These are phyloP conservation scores for Ustilago cynodontis DNA, from an alignment of 1,284 basidiomycete species.

Conservation along the genomic window DNA sequence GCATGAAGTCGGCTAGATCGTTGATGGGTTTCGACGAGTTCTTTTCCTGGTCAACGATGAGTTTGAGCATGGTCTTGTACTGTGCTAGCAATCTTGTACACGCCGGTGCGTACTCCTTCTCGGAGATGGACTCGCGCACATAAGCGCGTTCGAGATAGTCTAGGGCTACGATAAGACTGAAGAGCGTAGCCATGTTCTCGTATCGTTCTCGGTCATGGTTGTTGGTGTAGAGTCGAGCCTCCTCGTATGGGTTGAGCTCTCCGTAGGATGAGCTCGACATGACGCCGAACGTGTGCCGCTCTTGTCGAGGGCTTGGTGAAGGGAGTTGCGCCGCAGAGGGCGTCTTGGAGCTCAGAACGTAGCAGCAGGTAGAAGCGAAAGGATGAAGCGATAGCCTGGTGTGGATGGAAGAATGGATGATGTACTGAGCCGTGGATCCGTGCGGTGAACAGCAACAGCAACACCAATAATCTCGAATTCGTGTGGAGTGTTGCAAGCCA, in stretches of 20 bases:
- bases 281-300: not conserved
- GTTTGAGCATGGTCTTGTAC: constrained; percentile 95
- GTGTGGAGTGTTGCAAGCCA: constrained; percentile 2
- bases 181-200: constrained; percentile 89
- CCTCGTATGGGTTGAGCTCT: constrained; percentile 73
- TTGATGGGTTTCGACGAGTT: constrained; percentile 44
- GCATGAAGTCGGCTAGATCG: constrained; percentile 80
- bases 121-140: constrained; percentile 86
- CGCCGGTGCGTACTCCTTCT: constrained; percentile 94
- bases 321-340: not conserved
- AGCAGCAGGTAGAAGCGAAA: not conserved
- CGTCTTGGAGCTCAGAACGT: not conserved
- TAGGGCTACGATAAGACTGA: constrained; percentile 88
- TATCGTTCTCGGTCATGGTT: constrained; percentile 91
- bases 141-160: constrained; percentile 97
- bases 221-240: constrained; percentile 86
- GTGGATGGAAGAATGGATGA: not conserved
- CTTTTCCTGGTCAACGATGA: constrained; percentile 84
- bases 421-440: not conserved
- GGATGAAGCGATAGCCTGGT: not conserved
- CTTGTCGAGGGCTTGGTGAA: not conserved
- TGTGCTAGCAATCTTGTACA: constrained; percentile 91
- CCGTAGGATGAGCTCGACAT: constrained; percentile 45
- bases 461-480: not conserved
- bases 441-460: not conserved